phyloP scores from a whole-genome alignment of 202 grass and related monocot genomes.

The Carex arenaria region DNA sequence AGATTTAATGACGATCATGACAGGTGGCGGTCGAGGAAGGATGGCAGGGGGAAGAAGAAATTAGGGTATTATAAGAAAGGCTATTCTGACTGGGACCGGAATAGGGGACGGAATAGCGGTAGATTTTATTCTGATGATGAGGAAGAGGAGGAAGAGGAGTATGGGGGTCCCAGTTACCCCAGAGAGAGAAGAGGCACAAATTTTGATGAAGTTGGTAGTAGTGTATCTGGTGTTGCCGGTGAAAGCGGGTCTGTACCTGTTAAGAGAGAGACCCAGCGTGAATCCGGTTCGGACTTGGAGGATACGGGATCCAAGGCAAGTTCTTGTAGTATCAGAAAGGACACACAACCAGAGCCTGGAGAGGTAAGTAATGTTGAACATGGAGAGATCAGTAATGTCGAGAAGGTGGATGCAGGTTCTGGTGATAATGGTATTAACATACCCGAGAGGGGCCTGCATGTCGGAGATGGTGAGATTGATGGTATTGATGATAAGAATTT shows the following conservation, averaged over 20 bases:
- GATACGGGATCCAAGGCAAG: slow-evolving; percentile 83
- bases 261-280: slow-evolving; percentile 55
- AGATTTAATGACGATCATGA: slow-evolving; percentile 48
- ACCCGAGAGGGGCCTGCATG: neutral
- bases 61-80: slow-evolving; percentile 42
- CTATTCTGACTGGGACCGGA: slow-evolving; percentile 52
- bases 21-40: slow-evolving; percentile 32
- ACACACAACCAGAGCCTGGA: slow-evolving; percentile 28
- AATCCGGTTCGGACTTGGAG: slow-evolving; percentile 63
- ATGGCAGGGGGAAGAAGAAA: slow-evolving; percentile 54
- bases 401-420: slow-evolving; percentile 10
- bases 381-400: slow-evolving; percentile 46
- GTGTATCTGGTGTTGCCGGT: slow-evolving; percentile 47
- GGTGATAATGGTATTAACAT: slow-evolving; percentile 23
- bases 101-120: slow-evolving; percentile 47
- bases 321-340: slow-evolving; percentile 42
- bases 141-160: slow-evolving; percentile 57
- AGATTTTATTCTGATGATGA: slow-evolving; percentile 45
- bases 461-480: slow-evolving; percentile 21
- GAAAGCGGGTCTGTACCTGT: slow-evolving; percentile 33
- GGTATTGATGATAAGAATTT: slow-evolving; percentile 30
- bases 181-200: slow-evolving; percentile 38
- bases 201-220: slow-evolving; percentile 70
- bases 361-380: slow-evolving; percentile 37
- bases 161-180: slow-evolving; percentile 63